Evolutionary conservation across 768 basidiomycete genomes (phyloP), one percentile per base, ranked within the genome.

Genomic region (Lactarius quietus): DNA sequence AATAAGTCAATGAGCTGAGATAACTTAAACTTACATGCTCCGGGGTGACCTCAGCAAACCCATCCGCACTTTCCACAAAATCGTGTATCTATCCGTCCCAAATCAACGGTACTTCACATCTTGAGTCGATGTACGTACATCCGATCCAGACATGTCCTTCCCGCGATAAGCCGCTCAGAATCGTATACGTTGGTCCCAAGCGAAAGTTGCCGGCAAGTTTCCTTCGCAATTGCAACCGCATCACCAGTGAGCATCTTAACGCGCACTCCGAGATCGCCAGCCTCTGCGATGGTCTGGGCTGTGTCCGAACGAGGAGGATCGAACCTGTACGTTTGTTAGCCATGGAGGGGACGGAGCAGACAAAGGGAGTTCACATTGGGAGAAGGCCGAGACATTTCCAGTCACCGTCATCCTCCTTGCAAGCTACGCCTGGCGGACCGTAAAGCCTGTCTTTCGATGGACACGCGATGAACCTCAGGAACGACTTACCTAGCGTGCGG

Each of bases 161-260:
- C 76, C 28, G 79, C 76, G 41, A 82, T 82, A 31, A 82, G 74
- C 28, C 77, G 72, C 65, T 81, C 75, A 9, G 78, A 78, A 69
- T 81, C 80, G 72, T 79, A 82, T 7, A 82, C 78, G 63, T 80
- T 80, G 60, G 79, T 80, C 8, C 78, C 78, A 29, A 82, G 73
- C 4, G 74, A 70, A n/a, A 82, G 79, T 64, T 77, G 75, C 58
- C 78, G 78, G 71, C 78, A 78, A 33, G 79, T 79, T 68, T 82
- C 81, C 65, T 78, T 80, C 33, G 79, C 81, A 62, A 82, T 82
- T 15, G 81, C 80, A 33, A 82, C 80, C 39, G 80, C 80, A 67
- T 82, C 81, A 52, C 81, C 81, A 15, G 81, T 83, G 18, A 83
- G 74, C 82, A 83, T 83, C 76, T 82, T 82, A 62, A 82, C 76